A percentile compares a stretch with the other conserved stretches of the same genome.
Evolutionary conservation across 2,329 filamentous ascomycete genomes (phyloP).

Genomic region (Hysterium pulicare): DNA sequence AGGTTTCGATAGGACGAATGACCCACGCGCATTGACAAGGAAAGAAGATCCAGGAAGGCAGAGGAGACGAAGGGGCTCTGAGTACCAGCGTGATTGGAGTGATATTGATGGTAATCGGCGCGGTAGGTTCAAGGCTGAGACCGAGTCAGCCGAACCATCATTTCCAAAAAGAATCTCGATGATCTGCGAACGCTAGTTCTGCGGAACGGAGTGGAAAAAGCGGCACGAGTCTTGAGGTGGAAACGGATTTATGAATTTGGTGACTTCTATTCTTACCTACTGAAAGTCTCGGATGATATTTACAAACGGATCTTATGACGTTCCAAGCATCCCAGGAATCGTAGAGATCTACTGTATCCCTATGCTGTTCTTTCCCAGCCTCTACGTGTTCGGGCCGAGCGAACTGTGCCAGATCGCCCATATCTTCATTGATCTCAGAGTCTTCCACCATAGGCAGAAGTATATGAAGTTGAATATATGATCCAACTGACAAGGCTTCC

Average conservation of each 20-base stretch:
- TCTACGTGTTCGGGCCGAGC: conserved; percentile 32
- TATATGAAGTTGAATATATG: conserved; percentile 75
- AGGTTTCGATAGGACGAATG: conserved; percentile 55
- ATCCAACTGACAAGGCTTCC: conserved; percentile 71
- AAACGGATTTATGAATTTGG: too few relatives aligned
- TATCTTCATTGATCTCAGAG: conserved; percentile 51
- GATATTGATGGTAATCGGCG: conserved; percentile 55
- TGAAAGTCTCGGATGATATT: conserved; percentile 75
- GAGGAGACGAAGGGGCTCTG: conserved; percentile 59
- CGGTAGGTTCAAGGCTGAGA: conserved; percentile 55
- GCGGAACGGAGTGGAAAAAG: too few relatives aligned
- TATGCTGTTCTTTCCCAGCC: conserved; percentile 18
- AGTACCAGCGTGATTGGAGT: conserved; percentile 61
- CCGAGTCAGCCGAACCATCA: not conserved
- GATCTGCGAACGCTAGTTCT: too few relatives aligned
- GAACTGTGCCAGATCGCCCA: conserved; percentile 53
- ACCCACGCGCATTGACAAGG: conserved; percentile 56
- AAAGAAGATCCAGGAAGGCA: conserved; percentile 54
- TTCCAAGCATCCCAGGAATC: conserved; percentile 94
- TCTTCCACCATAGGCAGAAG: conserved; percentile 77
- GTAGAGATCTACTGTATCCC: conserved; percentile 62
- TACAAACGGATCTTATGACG: conserved; percentile 76
- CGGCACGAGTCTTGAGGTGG: too few relatives aligned
- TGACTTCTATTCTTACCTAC: conserved; percentile 64
- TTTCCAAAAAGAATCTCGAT: too few relatives aligned